Percentiles rank a stretch among this genome's conserved stretches.
phyloP scores from a whole-genome alignment of 2,329 filamentous ascomycete species.

The Aspergillus vadensis region DNA sequence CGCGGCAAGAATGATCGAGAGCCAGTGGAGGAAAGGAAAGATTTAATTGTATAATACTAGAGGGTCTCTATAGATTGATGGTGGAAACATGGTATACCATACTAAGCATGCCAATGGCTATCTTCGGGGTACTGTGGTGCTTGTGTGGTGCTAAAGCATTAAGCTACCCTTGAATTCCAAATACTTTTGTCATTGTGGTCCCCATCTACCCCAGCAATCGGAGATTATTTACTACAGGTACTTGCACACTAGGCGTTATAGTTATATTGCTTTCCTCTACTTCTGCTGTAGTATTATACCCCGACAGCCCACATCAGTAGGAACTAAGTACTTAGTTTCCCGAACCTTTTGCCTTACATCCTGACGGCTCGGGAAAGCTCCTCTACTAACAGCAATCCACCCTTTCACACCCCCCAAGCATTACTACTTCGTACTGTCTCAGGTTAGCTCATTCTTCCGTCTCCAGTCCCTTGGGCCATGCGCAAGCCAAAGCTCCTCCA shows the following conservation, averaged over 20 bases:
- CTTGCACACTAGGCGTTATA: constrained; percentile 1
- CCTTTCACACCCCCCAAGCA: too few species aligned
- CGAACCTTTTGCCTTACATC: neutral
- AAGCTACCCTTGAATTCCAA: neutral
- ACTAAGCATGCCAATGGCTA: neutral
- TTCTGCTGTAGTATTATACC: neutral
- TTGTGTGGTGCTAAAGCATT: neutral
- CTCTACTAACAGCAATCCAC: neutral
- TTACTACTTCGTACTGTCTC: too few species aligned
- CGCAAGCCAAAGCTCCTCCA: constrained; percentile 16
- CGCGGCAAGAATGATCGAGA: neutral
- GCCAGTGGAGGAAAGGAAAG: neutral
- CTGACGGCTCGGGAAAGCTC: neutral
- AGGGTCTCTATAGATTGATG: neutral
- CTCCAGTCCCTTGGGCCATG: constrained; percentile 17
- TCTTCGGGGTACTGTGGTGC: neutral
- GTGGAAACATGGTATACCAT: neutral
- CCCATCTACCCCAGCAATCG: neutral
- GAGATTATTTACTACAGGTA: neutral
- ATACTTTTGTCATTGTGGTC: neutral
- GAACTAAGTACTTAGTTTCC: neutral
- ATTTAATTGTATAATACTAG: too few species aligned
- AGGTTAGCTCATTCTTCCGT: neutral
- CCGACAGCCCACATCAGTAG: neutral
- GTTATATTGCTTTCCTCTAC: neutral